Base-by-base conservation (phyloP, 345 rosid species). In the Lumnitzera littorea region DNA sequence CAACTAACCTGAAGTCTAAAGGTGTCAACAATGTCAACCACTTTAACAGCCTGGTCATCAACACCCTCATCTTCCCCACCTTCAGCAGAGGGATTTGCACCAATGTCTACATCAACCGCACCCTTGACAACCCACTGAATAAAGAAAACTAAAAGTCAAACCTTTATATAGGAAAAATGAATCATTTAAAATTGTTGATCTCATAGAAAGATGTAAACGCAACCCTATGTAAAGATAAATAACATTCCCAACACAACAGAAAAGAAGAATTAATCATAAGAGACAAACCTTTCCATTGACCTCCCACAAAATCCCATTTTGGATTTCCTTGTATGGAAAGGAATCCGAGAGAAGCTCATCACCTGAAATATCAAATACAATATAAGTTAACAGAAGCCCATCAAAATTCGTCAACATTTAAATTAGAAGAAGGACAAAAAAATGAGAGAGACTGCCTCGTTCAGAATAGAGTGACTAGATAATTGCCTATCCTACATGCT, bases 301-400 rank as follows among this genome's bases (percentile, higher is more conserved):
- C 76, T 94, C 96, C 97, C 96, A 90, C 41, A 90, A 79, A 11
- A 74, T 41, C 6, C 96, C 99, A 51, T 86, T 80, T 31, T 70
- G 65, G 61, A 83, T 71, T 77, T 94, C 99, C 85, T 78, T 90
- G 86, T 90, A 88, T 7, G 82, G 84, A 71, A 90, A 94, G 5
- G 99, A 94, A 79, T 94, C 99, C 1, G 95, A 90, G 61, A 94
- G 86, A 70, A 94, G 99, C 82, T 94, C 97, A 56, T 91, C 97
- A 68, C 85, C 95, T 87, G 70, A 56, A 74, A 54, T 63, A 48
- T 25, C 2, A 56, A 49, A 57, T 20, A 56, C 25, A 5, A 9
- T 41, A 43, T 64, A 31, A 68, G 0, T 24, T 6, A 46, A 15
- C 31, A 24, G 16, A 2, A 13, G 24, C 61, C 54, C 56, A 7